Evolutionary conservation across 192 early-diverging fungal genomes (phyloP).

Genomic region (Phlyctochytrium planicorne): DNA sequence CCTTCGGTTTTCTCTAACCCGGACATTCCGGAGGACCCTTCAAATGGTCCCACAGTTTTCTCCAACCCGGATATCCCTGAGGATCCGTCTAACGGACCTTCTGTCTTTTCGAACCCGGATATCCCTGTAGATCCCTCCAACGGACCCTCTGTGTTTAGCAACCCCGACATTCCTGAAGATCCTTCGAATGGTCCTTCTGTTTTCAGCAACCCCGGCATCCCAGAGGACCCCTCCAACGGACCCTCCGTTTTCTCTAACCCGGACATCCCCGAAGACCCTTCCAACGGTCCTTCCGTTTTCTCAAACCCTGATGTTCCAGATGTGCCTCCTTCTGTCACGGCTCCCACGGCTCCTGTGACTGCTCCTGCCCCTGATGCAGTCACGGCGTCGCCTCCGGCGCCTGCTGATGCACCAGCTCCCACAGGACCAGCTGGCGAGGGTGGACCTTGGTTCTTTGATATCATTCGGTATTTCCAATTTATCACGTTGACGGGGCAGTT

Average conservation of each 20-base stretch:
- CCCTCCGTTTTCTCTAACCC: neutral
- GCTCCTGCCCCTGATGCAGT: neutral
- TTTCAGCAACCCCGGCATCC: neutral
- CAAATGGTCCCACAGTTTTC: neutral
- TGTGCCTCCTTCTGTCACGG: neutral
- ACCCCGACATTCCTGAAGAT: neutral
- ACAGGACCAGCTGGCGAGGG: neutral
- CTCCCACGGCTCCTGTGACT: neutral
- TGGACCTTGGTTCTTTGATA: constrained; percentile 6
- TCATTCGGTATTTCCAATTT: constrained; percentile 7
- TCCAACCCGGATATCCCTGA: neutral
- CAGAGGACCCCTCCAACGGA: neutral
- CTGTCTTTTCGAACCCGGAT: neutral
- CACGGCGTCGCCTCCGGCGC: neutral
- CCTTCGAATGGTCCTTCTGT: neutral
- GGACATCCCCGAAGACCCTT: neutral
- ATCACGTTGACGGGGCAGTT: constrained; percentile 8
- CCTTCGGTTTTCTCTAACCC: neutral
- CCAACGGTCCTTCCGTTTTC: neutral
- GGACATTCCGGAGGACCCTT: neutral
- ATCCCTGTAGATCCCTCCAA: neutral
- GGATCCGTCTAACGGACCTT: neutral
- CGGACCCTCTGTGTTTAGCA: neutral
- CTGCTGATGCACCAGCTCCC: neutral
- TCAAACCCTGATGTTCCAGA: too few species aligned